Evolutionary conservation across 768 basidiomycete species (phyloP), one percentile per base, ranked within the genome.

Genomic region (Boletellus ananas): DNA sequence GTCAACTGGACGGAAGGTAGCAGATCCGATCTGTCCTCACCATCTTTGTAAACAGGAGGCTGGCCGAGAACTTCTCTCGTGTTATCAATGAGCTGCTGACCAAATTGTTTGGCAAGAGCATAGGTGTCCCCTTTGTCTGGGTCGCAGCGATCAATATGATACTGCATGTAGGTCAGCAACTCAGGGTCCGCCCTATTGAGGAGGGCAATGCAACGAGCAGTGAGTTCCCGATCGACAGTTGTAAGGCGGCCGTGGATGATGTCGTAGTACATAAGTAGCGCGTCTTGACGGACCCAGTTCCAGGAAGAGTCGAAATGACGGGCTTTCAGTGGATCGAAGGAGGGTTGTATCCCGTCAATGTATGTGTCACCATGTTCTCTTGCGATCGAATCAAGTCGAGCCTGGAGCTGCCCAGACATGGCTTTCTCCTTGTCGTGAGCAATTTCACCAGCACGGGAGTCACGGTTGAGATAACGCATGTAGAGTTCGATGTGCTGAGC

Each of bases 281-380:
- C 92, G 54, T 96, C 94, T 72, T 99, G 96, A 52, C 95, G 86
- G 39, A 88, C 95, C 96, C 96, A 99, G 66, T 99, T 99, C 96
- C 95, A 99, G 6, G 89, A 93, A 2, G 95, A 98, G 66, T 98
- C 94, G 76, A 99, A 98, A 65, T 87, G 94, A 40, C 96, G 90
- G 12, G 94, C 96, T 71, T 99, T 98, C 61, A 97, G 77, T 3
- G 90, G 85, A 63, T 95, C 91, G 70, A 99, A 99, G 50, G 81
- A 78, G 10, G 96, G 96, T 63, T 94, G 89, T 53, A 98, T 94
- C 38, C 96, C 96, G 29, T 94, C 87, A 52, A 98, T 75, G 70
- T 99, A 99, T 0, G 77, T 68, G 49, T 98, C 94, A 25, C 96
- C 96, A 58, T 99, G 96, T 65, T 99, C 96, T 54, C 82, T 79